Evolutionary conservation across 495 filamentous ascomycete genomes (phyloP), one percentile per base, ranked within the genome.

Genomic region (Polyplosphaeria fusca): DNA sequence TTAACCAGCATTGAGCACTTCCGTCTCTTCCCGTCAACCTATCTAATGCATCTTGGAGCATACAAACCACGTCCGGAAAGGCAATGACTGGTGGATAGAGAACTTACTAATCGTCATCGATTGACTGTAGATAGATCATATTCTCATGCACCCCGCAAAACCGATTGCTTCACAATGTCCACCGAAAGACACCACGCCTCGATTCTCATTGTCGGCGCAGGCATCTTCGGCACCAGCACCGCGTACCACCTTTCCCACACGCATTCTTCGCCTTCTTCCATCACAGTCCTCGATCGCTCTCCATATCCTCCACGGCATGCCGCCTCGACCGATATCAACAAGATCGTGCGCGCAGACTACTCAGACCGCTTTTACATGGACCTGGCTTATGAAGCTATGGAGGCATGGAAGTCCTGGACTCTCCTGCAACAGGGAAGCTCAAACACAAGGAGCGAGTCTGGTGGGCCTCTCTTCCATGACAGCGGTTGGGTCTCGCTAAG

Each of bases 141-240:
- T n/a, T n/a, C n/a, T n/a, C n/a, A n/a, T n/a, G n/a, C n/a, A n/a
- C n/a, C n/a, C n/a, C n/a, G n/a, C n/a, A n/a, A n/a, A n/a, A n/a
- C n/a, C n/a, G n/a, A n/a, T n/a, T n/a, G n/a, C n/a, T n/a, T n/a
- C n/a, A n/a, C n/a, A n/a, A n/a, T n/a, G n/a, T n/a, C n/a, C n/a
- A n/a, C n/a, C n/a, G n/a, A n/a, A n/a, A n/a, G n/a, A n/a, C n/a
- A n/a, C n/a, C n/a, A n/a, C n/a, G n/a, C 46, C 24, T 7, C 11
- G 27, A 63, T 72, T 43, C 60, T 77, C 37, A 76, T 77, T 24
- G 35, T 49, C 27, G 74, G 75, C 14, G 70, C 70, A 13, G 74
- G 75, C n/a, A 68, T 71, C 30, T 78, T 77, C 57, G 76, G 74
- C 37, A 64, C 70, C 40, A 68, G 64, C 45, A 75, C 74, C 1